Evolutionary conservation across 2,329 filamentous ascomycete species (phyloP).

Genomic region (Stenocarpella maydis): DNA sequence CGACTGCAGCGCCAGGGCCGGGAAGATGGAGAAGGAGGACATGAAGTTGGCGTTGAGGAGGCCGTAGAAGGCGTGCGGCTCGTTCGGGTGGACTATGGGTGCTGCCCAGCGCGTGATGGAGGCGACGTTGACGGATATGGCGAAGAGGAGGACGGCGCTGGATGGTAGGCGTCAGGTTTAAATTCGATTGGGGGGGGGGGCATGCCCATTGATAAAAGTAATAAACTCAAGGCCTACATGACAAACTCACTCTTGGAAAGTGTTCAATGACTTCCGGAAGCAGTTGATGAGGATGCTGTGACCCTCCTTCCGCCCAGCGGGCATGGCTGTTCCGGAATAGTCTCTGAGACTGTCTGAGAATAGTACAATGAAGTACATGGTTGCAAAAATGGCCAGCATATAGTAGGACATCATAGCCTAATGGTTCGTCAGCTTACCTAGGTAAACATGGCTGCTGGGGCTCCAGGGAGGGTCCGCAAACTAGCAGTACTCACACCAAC

Average conservation of each 20-base stretch:
- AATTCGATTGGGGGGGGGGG: background rate
- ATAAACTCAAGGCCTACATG: too few species aligned
- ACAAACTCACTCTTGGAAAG: slow-evolving; percentile 5
- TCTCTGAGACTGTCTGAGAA: slow-evolving; percentile 20
- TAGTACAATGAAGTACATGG: slow-evolving; percentile 33
- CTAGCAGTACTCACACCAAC: slow-evolving; percentile 27
- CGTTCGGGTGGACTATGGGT: slow-evolving; percentile 24
- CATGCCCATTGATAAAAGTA: too few species aligned
- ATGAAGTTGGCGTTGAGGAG: slow-evolving; percentile 32
- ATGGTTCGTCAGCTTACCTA: background rate
- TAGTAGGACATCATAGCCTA: slow-evolving; percentile 34
- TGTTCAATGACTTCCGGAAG: slow-evolving; percentile 7
- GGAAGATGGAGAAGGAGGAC: slow-evolving; percentile 31
- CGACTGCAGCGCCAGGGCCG: slow-evolving; percentile 32
- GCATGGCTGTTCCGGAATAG: slow-evolving; percentile 4
- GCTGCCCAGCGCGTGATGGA: slow-evolving; percentile 30
- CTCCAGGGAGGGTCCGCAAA: too few species aligned
- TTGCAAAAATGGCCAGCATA: slow-evolving; percentile 31
- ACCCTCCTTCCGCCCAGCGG: slow-evolving; percentile 11
- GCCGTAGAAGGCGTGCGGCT: slow-evolving; percentile 32
- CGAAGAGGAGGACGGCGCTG: slow-evolving; percentile 32
- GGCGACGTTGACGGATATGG: slow-evolving; percentile 34
- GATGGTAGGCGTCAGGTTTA: background rate
- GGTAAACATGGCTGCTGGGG: background rate
- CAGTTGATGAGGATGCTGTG: slow-evolving; percentile 20